Base-by-base conservation (phyloP, 2,329 filamentous ascomycete genomes). In the Colletotrichum plurivorum region DNA sequence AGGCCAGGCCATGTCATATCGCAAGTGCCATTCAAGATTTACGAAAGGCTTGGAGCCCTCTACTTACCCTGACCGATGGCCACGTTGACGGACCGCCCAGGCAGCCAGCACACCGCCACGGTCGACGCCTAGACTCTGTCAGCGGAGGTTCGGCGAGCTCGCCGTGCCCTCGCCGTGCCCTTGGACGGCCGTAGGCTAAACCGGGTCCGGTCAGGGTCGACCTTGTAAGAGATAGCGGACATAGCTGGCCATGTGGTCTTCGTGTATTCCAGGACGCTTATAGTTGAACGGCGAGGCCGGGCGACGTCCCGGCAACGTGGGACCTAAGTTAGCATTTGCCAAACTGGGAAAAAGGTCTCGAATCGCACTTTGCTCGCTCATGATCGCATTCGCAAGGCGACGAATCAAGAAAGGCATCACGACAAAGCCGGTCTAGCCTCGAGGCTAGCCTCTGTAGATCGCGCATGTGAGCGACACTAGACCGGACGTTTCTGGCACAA, bases 171-270 rank as follows among this genome's bases (percentile, higher is more conserved):
- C 57, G 18, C 39, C 27, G 20, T 27, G 45, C 15, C 31, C 31
- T 41, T 18, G 22, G 27, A 41, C 57, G 63, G 63, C 63, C 63
- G 57, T 62, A 67, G 16, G 13, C 63, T 36, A 62, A 39, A n/a
- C 51, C 57, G 4, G 1, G 43, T 56, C 39, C 57, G 57, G 63
- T 9, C 4, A 5, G n/a, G 15, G 13, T 3, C 1, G 15, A 20
- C 45, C 36, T 67, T n/a, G 27, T n/a, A 20, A 43, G n/a, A n/a
- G 48, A n/a, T n/a, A 48, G n/a, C 20, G 5, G 27, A 16, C 16
- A 41, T 36, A 27, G 25, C 27, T 36, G 8, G 51, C 58, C 63
- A 67, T 63, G 63, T 67, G 63, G n/a, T 51, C 5, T 36, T 6
- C 13, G 41, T 55, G 13, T 39, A 22, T 16, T 18, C 27, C 25